Evolutionary conservation across 2,329 filamentous ascomycete genomes (phyloP).

Genomic region (Sarocladium oryzae): DNA sequence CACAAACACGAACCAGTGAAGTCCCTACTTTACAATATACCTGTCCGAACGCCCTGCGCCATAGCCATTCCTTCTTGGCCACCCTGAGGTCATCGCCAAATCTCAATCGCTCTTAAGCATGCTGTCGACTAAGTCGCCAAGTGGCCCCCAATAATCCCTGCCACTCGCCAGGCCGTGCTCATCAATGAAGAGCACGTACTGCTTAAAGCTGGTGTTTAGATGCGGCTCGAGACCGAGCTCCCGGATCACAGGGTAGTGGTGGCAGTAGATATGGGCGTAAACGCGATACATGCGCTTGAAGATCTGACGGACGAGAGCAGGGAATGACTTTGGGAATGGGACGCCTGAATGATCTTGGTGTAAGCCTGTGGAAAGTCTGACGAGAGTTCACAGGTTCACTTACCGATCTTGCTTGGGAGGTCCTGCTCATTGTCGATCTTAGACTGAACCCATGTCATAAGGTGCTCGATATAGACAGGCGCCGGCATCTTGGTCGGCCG

Average conservation of each 20-base stretch:
- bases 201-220: constrained; percentile 98
- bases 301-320: constrained; percentile 81
- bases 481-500: constrained; percentile 97
- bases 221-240: constrained; percentile 94
- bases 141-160: constrained; percentile 93
- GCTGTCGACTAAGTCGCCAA: constrained; percentile 93
- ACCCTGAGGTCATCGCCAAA: background rate
- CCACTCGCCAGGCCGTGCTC: constrained; percentile 89
- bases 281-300: constrained; percentile 99
- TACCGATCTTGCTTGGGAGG: constrained; percentile 88
- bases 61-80: background rate
- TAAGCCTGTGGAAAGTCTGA: background rate
- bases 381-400: constrained; percentile 12
- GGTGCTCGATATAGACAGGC: constrained; percentile 93
- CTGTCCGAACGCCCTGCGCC: constrained; percentile 6
- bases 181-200: constrained; percentile 97
- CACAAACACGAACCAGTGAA: background rate
- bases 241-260: constrained; percentile 95
- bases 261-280: constrained; percentile 99
- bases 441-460: constrained; percentile 94
- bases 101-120: constrained; percentile 90
- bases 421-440: constrained; percentile 94
- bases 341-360: constrained; percentile 52
- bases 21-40: background rate
- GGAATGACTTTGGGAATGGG: constrained; percentile 90